Percentiles rank a stretch among this genome's conserved stretches.
phyloP scores from a whole-genome alignment of 176 grass and related monocot species.

The Oryza nivara region DNA sequence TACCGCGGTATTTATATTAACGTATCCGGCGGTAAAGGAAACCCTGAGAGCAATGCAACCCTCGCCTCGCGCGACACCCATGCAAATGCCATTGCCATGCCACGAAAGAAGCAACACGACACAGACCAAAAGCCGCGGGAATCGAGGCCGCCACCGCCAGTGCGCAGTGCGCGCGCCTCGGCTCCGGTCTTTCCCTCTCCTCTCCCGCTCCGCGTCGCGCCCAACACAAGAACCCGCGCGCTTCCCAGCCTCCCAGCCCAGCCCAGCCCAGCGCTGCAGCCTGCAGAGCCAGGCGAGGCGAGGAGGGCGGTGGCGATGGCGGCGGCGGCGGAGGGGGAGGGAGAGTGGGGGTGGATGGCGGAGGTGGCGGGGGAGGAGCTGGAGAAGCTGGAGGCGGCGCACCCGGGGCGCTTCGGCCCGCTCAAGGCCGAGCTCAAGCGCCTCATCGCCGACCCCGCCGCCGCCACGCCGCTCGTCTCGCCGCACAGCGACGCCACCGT shows the following conservation, averaged over 20 bases:
- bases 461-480: not conserved
- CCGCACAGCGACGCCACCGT: not conserved
- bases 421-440: constrained; percentile 81
- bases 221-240: constrained; percentile 16
- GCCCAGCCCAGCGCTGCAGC: too few relatives aligned
- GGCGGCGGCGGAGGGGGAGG: constrained; percentile 25
- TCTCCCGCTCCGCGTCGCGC: not conserved
- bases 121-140: constrained; percentile 48
- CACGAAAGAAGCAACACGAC: too few relatives aligned
- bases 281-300: too few relatives aligned
- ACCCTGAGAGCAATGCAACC: too few relatives aligned
- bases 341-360: constrained; percentile 62
- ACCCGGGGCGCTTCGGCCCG: constrained; percentile 68
- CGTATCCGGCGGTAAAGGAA: too few relatives aligned
- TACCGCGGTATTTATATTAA: too few relatives aligned
- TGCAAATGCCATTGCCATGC: too few relatives aligned
- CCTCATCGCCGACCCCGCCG: constrained; percentile 59
- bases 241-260: not conserved
- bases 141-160: not conserved
- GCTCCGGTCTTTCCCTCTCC: too few relatives aligned
- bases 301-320: not conserved
- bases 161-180: too few relatives aligned
- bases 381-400: constrained; percentile 66
- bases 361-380: constrained; percentile 77
- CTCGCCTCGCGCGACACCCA: too few relatives aligned